These are phyloP conservation scores for Aspergillus haitiensis DNA, from an alignment of 495 filamentous ascomycete species.

Conservation along the genomic window DNA sequence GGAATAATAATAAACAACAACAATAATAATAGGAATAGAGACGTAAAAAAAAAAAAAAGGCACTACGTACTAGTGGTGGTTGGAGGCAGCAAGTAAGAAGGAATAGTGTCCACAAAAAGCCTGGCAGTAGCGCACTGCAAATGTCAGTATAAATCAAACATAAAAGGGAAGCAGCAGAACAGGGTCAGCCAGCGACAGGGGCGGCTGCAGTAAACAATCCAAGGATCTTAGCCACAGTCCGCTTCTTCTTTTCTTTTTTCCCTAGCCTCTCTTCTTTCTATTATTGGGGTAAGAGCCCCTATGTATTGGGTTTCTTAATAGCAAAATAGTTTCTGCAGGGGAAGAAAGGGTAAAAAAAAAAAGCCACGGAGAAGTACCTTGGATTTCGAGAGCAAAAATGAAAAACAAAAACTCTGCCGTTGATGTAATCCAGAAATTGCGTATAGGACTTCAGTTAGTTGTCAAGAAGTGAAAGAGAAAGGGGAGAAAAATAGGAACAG, in stretches of 20 bases:
- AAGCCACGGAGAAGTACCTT: neutral
- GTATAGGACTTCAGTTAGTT: neutral
- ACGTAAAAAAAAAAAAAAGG: slow-evolving; percentile 5
- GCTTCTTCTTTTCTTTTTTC: neutral
- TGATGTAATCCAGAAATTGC: neutral
- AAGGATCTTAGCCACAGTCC: slow-evolving; percentile 10
- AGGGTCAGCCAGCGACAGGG: slow-evolving; percentile 17
- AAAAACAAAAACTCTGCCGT: no score
- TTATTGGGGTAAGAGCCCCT: neutral
- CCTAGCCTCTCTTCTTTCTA: neutral
- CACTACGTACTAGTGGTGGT: slow-evolving; percentile 19
- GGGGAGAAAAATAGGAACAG: neutral
- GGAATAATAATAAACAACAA: slow-evolving; percentile 12
- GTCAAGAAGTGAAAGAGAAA: neutral
- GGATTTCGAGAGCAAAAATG: neutral
- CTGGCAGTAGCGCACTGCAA: slow-evolving; percentile 26
- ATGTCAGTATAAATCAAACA: slow-evolving; percentile 26
- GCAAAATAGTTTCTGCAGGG: slow-evolving; percentile 14
- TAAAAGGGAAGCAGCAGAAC: slow-evolving; percentile 7
- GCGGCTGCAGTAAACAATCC: slow-evolving; percentile 14
- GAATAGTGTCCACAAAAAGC: slow-evolving; percentile 20
- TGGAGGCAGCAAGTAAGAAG: slow-evolving; percentile 22
- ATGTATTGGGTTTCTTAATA: neutral
- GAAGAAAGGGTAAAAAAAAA: neutral
- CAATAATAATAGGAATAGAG: slow-evolving; percentile 11